Conservation (phyloP, 805 yeast genomes). For the Komagataella phaffii region DNA sequence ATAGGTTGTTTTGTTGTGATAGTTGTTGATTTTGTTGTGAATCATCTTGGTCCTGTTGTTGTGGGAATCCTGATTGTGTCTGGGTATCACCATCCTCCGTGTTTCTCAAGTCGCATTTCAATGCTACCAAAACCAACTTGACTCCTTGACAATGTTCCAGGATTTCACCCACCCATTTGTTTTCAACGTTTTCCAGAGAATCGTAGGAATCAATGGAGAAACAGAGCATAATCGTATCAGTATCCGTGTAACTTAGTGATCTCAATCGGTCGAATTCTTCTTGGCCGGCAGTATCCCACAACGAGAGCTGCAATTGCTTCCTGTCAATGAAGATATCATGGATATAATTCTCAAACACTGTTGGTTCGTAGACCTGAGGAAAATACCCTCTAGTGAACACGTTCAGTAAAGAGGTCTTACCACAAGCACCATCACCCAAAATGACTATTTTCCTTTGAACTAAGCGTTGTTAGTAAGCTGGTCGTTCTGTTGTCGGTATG, state of each 20-base stretch:
- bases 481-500: background rate
- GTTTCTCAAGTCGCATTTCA: conserved; percentile 84
- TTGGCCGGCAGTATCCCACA: conserved; percentile 99
- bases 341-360: conserved; percentile 93
- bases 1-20: conserved; percentile 1
- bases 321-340: conserved; percentile 95
- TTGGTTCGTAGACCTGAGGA: conserved; percentile 97
- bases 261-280: conserved; percentile 94
- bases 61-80: background rate
- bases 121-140: conserved; percentile 81
- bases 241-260: conserved; percentile 85
- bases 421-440: conserved; percentile 97
- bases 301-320: conserved; percentile 78
- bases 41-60: conserved; percentile 20
- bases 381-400: conserved; percentile 96
- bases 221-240: conserved; percentile 94
- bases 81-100: conserved; percentile 28
- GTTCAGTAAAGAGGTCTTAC: conserved; percentile 87
- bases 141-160: conserved; percentile 97
- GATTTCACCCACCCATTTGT: conserved; percentile 95
- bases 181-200: conserved; percentile 87
- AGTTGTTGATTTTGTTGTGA: conserved; percentile 14
- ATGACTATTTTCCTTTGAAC: conserved; percentile 81
- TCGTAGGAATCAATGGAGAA: conserved; percentile 90
- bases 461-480: background rate